These are phyloP conservation scores for Bimuria novae-zelandiae DNA, from an alignment of 2,329 filamentous ascomycete species.

Conservation along the genomic window DNA sequence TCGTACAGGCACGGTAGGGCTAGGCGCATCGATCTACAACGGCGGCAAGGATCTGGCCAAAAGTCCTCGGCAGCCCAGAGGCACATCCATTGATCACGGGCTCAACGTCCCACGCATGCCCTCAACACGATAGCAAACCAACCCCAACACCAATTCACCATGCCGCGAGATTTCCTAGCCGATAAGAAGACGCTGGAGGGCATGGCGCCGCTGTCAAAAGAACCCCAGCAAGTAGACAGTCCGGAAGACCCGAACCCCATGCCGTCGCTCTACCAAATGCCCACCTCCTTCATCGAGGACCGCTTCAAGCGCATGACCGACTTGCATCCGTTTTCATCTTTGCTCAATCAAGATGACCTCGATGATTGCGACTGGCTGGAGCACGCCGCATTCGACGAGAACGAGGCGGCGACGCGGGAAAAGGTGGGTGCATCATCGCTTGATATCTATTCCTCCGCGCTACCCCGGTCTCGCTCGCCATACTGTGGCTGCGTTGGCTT, in stretches of 20 bases:
- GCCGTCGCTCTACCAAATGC: conserved; percentile 26
- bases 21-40: conserved; percentile 3
- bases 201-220: conserved; percentile 46
- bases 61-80: neutral
- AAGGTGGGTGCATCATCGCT: conserved; percentile 55
- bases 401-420: conserved; percentile 62
- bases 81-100: conserved; percentile 4
- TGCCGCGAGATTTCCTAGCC: conserved; percentile 51
- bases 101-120: neutral
- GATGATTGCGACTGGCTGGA: conserved; percentile 66
- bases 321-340: conserved; percentile 74
- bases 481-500: neutral
- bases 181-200: conserved; percentile 41
- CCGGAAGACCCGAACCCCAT: conserved; percentile 24
- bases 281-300: conserved; percentile 29
- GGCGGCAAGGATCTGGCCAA: conserved; percentile 6
- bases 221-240: conserved; percentile 23
- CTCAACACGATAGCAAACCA: neutral
- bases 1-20: neutral
- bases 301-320: conserved; percentile 53
- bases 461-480: conserved; percentile 1
- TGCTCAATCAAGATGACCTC: conserved; percentile 69
- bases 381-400: conserved; percentile 61
- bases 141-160: conserved; percentile 24
- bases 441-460: conserved; percentile 5